A percentile compares a stretch with the other conserved stretches of the same genome.
phyloP scores from a whole-genome alignment of 352 stramenopile genomes.

The Phytophthora chlamydospora region DNA sequence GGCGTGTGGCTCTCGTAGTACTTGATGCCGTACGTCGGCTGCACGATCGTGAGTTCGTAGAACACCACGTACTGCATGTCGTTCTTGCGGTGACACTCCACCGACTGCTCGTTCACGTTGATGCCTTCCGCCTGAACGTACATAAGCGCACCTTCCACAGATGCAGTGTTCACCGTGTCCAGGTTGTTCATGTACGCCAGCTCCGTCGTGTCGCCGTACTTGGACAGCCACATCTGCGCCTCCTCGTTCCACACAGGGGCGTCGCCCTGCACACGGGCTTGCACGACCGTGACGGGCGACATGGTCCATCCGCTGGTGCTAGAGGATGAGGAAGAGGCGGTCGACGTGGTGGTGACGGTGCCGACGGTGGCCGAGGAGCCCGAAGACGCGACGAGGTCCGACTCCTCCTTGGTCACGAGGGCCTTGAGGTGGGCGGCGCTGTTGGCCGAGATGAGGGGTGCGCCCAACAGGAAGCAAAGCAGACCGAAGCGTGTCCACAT shows the following conservation, averaged over 20 bases:
- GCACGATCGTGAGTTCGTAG: slow-evolving; percentile 59
- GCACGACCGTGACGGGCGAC: slow-evolving; percentile 42
- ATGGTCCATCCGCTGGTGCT: slow-evolving; percentile 33
- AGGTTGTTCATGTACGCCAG: slow-evolving; percentile 48
- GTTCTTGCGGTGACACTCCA: slow-evolving; percentile 66
- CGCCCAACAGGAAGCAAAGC: slow-evolving; percentile 12
- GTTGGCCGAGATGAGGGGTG: background rate
- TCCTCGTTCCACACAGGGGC: slow-evolving; percentile 45
- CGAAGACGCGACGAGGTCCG: background rate
- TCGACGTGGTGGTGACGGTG: slow-evolving; percentile 12
- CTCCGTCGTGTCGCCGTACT: slow-evolving; percentile 47
- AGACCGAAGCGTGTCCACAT: slow-evolving; percentile 20
- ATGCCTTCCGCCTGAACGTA: slow-evolving; percentile 75
- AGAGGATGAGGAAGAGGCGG: slow-evolving; percentile 4
- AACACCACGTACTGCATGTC: slow-evolving; percentile 67
- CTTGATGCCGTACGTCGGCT: slow-evolving; percentile 48
- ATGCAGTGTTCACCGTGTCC: slow-evolving; percentile 64
- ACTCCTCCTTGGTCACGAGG: slow-evolving; percentile 12
- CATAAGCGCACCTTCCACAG: slow-evolving; percentile 67
- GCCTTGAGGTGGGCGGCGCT: slow-evolving; percentile 12
- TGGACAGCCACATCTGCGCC: slow-evolving; percentile 41
- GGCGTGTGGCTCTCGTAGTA: slow-evolving; percentile 49
- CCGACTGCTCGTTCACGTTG: slow-evolving; percentile 47
- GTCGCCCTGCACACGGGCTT: slow-evolving; percentile 63
- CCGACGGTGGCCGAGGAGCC: slow-evolving; percentile 3